Evolutionary conservation across 1,284 basidiomycete species (phyloP).

Genomic region (Ustilago sp.): DNA sequence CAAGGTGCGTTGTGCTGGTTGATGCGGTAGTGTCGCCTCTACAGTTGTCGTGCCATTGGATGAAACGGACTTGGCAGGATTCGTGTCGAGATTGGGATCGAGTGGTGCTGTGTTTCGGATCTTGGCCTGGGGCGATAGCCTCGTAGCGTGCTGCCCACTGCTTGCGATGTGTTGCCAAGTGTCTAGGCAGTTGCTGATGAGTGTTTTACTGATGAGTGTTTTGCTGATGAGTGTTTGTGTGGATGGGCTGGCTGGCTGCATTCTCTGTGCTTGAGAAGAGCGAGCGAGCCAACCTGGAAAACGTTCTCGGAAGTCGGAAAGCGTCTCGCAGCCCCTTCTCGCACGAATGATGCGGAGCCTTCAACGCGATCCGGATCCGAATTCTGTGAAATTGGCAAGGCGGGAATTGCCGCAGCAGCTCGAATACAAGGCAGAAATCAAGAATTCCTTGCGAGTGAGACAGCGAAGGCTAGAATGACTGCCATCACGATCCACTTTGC

Average conservation of each 20-base stretch:
- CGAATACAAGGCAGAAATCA: neutral
- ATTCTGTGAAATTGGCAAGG: neutral
- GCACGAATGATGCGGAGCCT: constrained; percentile 2
- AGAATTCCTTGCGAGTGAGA: neutral
- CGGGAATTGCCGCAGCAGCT: constrained; percentile 45
- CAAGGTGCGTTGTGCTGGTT: constrained; percentile 17
- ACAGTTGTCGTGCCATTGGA: constrained; percentile 20
- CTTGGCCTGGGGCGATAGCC: too few relatives aligned
- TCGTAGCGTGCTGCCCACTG: too few relatives aligned
- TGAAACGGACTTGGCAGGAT: neutral
- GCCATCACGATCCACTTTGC: constrained; percentile 3
- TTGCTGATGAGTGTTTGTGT: neutral
- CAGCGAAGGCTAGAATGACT: neutral
- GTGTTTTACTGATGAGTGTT: too few relatives aligned
- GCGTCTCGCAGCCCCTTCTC: neutral
- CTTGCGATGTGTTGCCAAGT: too few relatives aligned
- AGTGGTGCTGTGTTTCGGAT: too few relatives aligned
- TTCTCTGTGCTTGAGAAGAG: neutral
- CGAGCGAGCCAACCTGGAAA: constrained; percentile 6
- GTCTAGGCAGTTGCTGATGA: too few relatives aligned
- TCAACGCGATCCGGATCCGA: constrained; percentile 25
- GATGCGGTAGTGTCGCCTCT: neutral
- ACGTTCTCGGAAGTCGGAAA: constrained; percentile 35
- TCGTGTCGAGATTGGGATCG: neutral
- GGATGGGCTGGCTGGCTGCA: neutral